These are phyloP conservation scores for Vigna mungo DNA, from an alignment of 306 rosid species.

Conservation along the genomic window DNA sequence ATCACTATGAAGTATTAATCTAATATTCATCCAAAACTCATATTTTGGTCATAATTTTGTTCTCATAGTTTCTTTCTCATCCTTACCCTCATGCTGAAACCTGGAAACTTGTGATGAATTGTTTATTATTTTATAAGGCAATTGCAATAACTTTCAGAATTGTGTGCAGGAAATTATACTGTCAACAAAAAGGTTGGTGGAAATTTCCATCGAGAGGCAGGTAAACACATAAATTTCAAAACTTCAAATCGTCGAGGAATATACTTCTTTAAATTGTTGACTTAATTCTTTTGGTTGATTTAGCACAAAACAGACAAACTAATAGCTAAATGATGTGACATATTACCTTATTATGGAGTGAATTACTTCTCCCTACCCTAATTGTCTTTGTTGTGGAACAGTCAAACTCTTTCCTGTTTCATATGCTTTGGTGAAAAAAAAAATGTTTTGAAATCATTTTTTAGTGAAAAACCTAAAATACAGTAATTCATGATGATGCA, in stretches of 20 bases:
- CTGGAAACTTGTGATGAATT: constrained; percentile 31
- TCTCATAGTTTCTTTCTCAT: neutral
- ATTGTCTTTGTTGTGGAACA: constrained; percentile 39
- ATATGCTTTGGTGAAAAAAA: constrained; percentile 37
- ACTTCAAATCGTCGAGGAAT: constrained; percentile 36
- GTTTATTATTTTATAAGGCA: neutral
- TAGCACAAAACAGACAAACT: constrained; percentile 33
- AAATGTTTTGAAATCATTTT: constrained; percentile 10
- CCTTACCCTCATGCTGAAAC: constrained; percentile 35
- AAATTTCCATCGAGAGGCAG: constrained; percentile 45
- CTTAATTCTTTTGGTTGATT: constrained; percentile 39
- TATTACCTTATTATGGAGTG: constrained; percentile 40
- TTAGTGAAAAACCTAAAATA: neutral
- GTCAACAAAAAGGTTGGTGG: constrained; percentile 3
- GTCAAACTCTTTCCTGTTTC: constrained; percentile 41
- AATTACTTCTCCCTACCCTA: constrained; percentile 29
- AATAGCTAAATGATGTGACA: constrained; percentile 45
- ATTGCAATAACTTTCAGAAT: constrained; percentile 2
- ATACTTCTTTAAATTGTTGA: constrained; percentile 42
- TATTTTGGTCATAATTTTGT: neutral
- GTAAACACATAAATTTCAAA: constrained; percentile 42
- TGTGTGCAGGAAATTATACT: constrained; percentile 6
- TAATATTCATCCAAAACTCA: no score
- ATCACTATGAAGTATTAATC: no score
- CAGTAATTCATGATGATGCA: neutral